Base-by-base conservation (phyloP, 1,284 basidiomycete genomes). In the Megacollybia platyphylla region DNA sequence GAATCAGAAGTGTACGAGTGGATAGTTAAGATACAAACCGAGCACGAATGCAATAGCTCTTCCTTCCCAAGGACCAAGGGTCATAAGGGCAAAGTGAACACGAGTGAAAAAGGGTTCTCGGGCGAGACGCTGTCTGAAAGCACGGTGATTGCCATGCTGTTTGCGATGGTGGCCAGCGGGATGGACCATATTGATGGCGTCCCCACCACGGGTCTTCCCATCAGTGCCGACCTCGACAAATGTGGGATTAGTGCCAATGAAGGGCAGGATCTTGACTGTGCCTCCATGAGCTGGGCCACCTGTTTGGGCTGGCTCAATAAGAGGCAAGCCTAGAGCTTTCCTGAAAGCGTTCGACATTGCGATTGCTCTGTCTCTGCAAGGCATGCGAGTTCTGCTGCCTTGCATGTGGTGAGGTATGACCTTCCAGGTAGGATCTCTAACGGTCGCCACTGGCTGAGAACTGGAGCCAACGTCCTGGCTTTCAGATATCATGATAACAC, bases 31-130 rank as follows among this genome's bases (percentile, higher is more conserved):
- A 38, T 6, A 45, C 75, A 51, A 48, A 84, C 84, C 84, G 13
- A 87, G 68, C 45, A 87, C 82, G 47, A 87, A 87, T 4, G 84
- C 79, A 11, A 87, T 76, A 9, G 76, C 73, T 41, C 82, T 70
- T 41, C 81, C 81, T 58, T 87, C 84, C 82, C 84, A 87, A 17
- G 74, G 73, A n/a, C 83, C 80, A 10, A 87, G 70, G 4, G 71
- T 59, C 64, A 75, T 73, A 44, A 87, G 60, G 1, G 82, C 77
- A 44, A 62, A 61, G 52, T 78, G 72, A 45, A 87, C 61, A 39
- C 84, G 76, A 38, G 57, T 60, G 41, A 70, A 48, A 67, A 83
- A 81, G 26, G 68, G 60, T 4, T 54, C 49, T 42, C 45, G 42
- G 36, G 49, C 44, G 15, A 51, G 57, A 44, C 49, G 49, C 36